Evolutionary conservation across 2,329 filamentous ascomycete genomes (phyloP).

Genomic region (Endocalyx cinctus): DNA sequence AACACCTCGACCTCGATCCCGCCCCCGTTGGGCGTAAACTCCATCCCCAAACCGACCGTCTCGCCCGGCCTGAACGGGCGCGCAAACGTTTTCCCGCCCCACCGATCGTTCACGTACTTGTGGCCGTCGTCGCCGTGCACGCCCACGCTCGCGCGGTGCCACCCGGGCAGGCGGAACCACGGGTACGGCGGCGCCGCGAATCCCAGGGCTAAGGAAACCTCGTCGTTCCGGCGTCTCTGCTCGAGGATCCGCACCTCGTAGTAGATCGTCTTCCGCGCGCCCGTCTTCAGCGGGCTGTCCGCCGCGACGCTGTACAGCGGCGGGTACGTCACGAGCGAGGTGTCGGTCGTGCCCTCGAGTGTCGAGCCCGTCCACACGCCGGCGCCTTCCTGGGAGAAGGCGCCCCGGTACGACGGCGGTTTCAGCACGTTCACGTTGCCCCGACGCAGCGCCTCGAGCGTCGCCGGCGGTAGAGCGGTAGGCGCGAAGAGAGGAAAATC

Average conservation of each 20-base stretch:
- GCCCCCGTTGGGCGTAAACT: conserved; percentile 37
- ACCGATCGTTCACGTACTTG: conserved; percentile 69
- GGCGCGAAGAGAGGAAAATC: conserved; percentile 55
- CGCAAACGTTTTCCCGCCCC: conserved; percentile 68
- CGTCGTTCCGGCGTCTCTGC: conserved; percentile 31
- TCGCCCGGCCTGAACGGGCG: conserved; percentile 59
- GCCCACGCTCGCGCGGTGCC: conserved; percentile 70
- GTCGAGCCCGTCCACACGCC: conserved; percentile 50
- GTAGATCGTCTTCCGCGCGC: conserved; percentile 53
- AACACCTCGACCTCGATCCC: conserved; percentile 56
- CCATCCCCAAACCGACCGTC: conserved; percentile 69
- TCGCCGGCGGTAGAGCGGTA: conserved; percentile 41
- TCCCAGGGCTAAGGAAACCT: conserved; percentile 59
- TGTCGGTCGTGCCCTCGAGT: conserved; percentile 47
- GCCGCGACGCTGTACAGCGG: conserved; percentile 62
- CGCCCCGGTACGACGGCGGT: conserved; percentile 44
- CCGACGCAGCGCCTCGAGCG: conserved; percentile 41
- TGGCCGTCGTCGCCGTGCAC: conserved; percentile 80
- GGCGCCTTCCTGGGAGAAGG: conserved; percentile 37
- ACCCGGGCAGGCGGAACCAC: conserved; percentile 71
- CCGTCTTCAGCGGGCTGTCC: conserved; percentile 49
- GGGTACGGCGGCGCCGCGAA: conserved; percentile 73
- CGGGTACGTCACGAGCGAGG: conserved; percentile 61
- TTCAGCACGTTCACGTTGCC: conserved; percentile 52
- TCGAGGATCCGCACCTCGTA: conserved; percentile 61